Evolutionary conservation across 2,329 filamentous ascomycete genomes (phyloP).

Genomic region (Pseudogymnoascus sp.): DNA sequence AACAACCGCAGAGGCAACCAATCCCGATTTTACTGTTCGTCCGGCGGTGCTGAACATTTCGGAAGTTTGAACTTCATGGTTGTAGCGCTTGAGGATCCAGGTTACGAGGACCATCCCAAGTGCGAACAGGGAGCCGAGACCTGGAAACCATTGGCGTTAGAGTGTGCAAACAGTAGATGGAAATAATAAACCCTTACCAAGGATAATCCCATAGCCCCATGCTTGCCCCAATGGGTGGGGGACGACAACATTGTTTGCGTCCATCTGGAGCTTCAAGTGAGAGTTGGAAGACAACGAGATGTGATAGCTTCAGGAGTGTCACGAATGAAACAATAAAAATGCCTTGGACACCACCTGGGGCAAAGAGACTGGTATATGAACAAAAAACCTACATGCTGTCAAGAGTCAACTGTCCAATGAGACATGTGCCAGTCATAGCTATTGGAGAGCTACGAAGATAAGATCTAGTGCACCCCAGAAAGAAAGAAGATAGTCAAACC

Average conservation of each 20-base stretch:
- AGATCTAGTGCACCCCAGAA: background rate
- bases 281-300: background rate
- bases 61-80: slow-evolving; percentile 75
- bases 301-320: background rate
- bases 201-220: slow-evolving; percentile 57
- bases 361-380: background rate
- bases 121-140: slow-evolving; percentile 52
- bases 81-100: slow-evolving; percentile 42
- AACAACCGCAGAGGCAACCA: slow-evolving; percentile 84
- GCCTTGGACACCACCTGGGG: background rate
- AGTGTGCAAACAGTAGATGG: background rate
- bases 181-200: slow-evolving; percentile 32
- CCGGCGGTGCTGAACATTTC: slow-evolving; percentile 91
- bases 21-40: slow-evolving; percentile 77
- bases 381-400: background rate
- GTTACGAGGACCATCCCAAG: slow-evolving; percentile 50
- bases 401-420: background rate
- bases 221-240: slow-evolving; percentile 30
- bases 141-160: background rate
- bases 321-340: background rate
- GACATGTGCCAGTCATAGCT: background rate
- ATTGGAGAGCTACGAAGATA: background rate
- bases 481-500: slow-evolving; percentile 3
- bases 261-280: slow-evolving; percentile 4
- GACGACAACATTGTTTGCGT: slow-evolving; percentile 6